A percentile compares a stretch with the other conserved stretches of the same genome.
These are phyloP conservation scores for Hypsizygus marmoreus DNA, from an alignment of 768 basidiomycete genomes.

Conservation along the genomic window DNA sequence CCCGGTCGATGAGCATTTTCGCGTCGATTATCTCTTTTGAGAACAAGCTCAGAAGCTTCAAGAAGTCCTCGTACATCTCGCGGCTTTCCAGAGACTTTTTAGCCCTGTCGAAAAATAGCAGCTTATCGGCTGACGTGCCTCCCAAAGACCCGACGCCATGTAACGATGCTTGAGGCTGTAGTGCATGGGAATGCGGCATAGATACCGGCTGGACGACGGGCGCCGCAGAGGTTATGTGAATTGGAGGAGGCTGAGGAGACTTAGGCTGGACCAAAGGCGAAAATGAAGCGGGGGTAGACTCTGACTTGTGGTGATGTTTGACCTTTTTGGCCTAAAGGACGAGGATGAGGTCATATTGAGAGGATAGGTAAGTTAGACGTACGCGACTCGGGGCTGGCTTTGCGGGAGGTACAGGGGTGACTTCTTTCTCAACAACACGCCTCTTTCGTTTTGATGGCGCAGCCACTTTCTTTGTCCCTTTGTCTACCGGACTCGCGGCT, in stretches of 20 bases:
- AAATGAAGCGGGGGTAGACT: conserved; percentile 56
- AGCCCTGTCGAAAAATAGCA: conserved; percentile 93
- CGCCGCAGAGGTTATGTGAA: conserved; percentile 27
- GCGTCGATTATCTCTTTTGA: conserved; percentile 90
- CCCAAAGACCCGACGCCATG: conserved; percentile 33
- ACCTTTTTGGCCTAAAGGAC: conserved; percentile 56
- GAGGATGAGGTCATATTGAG: conserved; percentile 1
- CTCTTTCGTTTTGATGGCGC: conserved; percentile 59
- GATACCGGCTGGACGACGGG: conserved; percentile 18
- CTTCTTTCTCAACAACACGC: conserved; percentile 66
- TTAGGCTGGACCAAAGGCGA: conserved; percentile 46
- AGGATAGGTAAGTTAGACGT: conserved; percentile 21
- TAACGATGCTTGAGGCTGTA: conserved; percentile 24
- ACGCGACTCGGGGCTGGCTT: conserved; percentile 54
- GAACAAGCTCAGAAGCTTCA: conserved; percentile 90
- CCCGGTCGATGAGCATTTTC: conserved; percentile 77
- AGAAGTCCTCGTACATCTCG: conserved; percentile 88
- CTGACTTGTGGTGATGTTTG: conserved; percentile 63
- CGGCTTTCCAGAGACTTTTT: conserved; percentile 76
- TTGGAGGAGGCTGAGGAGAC: conserved; percentile 41
- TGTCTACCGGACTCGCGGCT: conserved; percentile 39
- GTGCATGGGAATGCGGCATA: conserved; percentile 19
- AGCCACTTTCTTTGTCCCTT: conserved; percentile 44
- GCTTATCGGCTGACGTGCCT: conserved; percentile 63
- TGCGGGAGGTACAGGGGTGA: conserved; percentile 55